Conservation (phyloP, 306 rosid species). For the Prunus persica region DNA sequence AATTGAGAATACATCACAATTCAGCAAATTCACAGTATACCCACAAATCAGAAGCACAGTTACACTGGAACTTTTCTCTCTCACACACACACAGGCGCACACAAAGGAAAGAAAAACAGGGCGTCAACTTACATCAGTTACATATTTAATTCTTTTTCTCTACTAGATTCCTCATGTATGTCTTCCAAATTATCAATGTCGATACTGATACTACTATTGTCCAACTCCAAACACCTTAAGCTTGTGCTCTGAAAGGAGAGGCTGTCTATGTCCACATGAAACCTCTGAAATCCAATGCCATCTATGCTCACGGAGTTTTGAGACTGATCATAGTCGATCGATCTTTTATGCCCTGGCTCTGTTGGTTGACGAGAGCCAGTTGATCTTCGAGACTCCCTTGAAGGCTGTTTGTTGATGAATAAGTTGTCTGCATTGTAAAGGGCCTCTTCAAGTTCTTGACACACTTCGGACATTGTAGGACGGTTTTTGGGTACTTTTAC, state of each 20-base stretch:
- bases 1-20: not conserved
- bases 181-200: constrained; percentile 37
- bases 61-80: not conserved
- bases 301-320: constrained; percentile 62
- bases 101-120: not conserved
- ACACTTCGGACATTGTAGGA: constrained; percentile 71
- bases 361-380: constrained; percentile 13
- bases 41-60: too few species aligned
- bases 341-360: constrained; percentile 10
- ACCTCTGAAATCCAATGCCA: constrained; percentile 57
- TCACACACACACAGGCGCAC: not conserved
- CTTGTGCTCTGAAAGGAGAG: constrained; percentile 49
- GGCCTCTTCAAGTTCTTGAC: constrained; percentile 60
- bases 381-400: constrained; percentile 19
- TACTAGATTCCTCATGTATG: constrained; percentile 19
- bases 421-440: constrained; percentile 39
- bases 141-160: constrained; percentile 13
- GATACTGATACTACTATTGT: constrained; percentile 46
- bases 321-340: constrained; percentile 44
- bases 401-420: constrained; percentile 25
- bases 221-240: constrained; percentile 65
- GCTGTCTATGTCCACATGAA: constrained; percentile 60
- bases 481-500: constrained; percentile 59
- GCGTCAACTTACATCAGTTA: not conserved
- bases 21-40: not conserved